A percentile compares a stretch with the other conserved stretches of the same genome.
These are phyloP conservation scores for Russula dissimulans DNA, from an alignment of 768 basidiomycete genomes.

Conservation along the genomic window DNA sequence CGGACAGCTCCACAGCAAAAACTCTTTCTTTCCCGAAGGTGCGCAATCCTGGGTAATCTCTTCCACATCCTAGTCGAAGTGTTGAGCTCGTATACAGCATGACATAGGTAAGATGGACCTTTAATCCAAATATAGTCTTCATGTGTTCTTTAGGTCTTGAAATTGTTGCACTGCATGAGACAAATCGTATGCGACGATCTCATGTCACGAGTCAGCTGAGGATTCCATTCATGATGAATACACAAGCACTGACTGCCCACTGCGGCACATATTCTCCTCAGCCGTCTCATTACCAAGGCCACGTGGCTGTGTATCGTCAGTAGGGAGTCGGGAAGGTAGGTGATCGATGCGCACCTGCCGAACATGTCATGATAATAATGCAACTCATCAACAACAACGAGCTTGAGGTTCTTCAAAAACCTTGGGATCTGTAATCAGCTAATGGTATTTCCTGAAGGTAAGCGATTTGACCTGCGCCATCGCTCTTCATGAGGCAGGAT, in stretches of 20 bases:
- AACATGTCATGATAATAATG: slow-evolving; percentile 79
- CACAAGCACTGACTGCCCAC: slow-evolving; percentile 49
- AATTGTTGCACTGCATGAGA: slow-evolving; percentile 87
- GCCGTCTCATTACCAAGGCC: slow-evolving; percentile 66
- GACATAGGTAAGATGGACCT: slow-evolving; percentile 23
- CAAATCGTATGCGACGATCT: slow-evolving; percentile 54
- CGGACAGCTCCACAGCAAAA: slow-evolving; percentile 68
- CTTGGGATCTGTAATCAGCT: slow-evolving; percentile 28
- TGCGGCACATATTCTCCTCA: slow-evolving; percentile 65
- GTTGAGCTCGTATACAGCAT: not conserved
- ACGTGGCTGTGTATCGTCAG: slow-evolving; percentile 47
- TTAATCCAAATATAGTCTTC: slow-evolving; percentile 63
- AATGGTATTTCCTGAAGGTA: slow-evolving; percentile 4
- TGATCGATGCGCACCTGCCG: slow-evolving; percentile 48
- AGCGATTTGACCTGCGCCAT: slow-evolving; percentile 55
- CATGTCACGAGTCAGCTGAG: not conserved
- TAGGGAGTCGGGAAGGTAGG: not conserved
- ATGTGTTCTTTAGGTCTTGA: slow-evolving; percentile 68
- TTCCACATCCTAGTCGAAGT: slow-evolving; percentile 39
- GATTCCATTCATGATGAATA: not conserved
- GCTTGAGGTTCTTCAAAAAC: slow-evolving; percentile 67
- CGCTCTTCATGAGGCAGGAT: slow-evolving; percentile 77
- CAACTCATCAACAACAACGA: slow-evolving; percentile 77
- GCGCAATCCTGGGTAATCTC: slow-evolving; percentile 74
- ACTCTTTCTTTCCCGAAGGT: slow-evolving; percentile 72